phyloP scores from a whole-genome alignment of 345 rosid species.

The Rhodomyrtus tomentosa region DNA sequence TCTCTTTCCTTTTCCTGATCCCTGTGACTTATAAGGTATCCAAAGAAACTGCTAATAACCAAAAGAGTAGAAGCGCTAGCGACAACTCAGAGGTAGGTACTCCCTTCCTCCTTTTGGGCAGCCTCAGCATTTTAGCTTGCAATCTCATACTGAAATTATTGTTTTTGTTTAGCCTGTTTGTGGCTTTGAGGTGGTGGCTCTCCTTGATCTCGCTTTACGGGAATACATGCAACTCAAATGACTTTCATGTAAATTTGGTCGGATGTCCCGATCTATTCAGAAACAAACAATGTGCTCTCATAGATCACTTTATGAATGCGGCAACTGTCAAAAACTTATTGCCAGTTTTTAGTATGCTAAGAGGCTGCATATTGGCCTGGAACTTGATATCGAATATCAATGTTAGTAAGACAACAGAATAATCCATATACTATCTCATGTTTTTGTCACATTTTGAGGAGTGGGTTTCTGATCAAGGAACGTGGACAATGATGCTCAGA shows the following conservation, averaged over 20 bases:
- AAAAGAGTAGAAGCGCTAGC: neutral
- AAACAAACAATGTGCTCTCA: neutral
- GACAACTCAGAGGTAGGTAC: neutral
- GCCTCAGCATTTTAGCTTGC: neutral
- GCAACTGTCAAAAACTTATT: neutral
- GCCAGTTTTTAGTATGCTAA: neutral
- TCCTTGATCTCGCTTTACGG: neutral
- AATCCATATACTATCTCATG: neutral
- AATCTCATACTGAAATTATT: neutral
- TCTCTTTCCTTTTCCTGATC: neutral
- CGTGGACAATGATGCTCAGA: neutral
- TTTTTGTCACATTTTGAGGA: neutral
- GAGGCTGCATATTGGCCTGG: neutral
- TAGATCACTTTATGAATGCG: neutral
- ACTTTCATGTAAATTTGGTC: neutral
- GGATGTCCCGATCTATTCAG: neutral
- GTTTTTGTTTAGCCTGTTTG: neutral
- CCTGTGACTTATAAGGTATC: neutral
- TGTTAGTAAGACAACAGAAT: neutral
- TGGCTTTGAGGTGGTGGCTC: neutral
- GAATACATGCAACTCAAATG: neutral
- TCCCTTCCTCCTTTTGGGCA: neutral
- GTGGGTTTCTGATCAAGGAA: neutral
- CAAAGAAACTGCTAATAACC: neutral
- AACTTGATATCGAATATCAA: neutral